A percentile compares a stretch with the other conserved stretches of the same genome.
phyloP scores from a whole-genome alignment of 2,329 filamentous ascomycete species.

The Juglanconis juglandina region DNA sequence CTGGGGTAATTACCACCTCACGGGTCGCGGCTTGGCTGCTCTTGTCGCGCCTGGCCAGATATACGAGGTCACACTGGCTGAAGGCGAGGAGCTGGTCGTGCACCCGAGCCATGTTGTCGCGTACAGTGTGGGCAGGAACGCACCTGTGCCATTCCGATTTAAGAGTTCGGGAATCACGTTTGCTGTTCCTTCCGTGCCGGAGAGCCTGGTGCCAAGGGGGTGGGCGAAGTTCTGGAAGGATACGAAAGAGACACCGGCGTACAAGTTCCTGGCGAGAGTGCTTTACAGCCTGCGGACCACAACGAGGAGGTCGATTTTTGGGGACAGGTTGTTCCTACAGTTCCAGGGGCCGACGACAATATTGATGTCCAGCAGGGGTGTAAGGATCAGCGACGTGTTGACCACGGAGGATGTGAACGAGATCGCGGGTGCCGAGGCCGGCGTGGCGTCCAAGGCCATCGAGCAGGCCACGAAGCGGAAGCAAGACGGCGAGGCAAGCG shows the following conservation, averaged over 20 bases:
- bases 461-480: conserved; percentile 40
- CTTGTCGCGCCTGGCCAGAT: conserved; percentile 84
- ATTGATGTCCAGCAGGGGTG: conserved; percentile 82
- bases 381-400: conserved; percentile 73
- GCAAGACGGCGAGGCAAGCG: conserved; percentile 20
- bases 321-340: conserved; percentile 85
- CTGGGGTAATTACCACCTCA: conserved; percentile 88
- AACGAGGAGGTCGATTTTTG: conserved; percentile 81
- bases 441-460: conserved; percentile 60
- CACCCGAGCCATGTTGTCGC: conserved; percentile 91
- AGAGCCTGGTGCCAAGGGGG: conserved; percentile 59
- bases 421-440: conserved; percentile 78
- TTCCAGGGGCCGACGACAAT: conserved; percentile 85
- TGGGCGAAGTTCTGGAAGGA: conserved; percentile 65
- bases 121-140: conserved; percentile 72
- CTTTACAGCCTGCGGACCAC: conserved; percentile 71
- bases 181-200: conserved; percentile 69
- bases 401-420: conserved; percentile 80
- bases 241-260: conserved; percentile 68
- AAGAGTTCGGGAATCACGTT: conserved; percentile 72
- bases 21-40: conserved; percentile 81
- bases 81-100: conserved; percentile 84
- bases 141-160: conserved; percentile 82
- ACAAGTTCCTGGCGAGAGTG: conserved; percentile 64
- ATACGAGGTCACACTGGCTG: conserved; percentile 76